Evolutionary conservation across 768 basidiomycete genomes (phyloP).

Genomic region (Tricholoma sp.): DNA sequence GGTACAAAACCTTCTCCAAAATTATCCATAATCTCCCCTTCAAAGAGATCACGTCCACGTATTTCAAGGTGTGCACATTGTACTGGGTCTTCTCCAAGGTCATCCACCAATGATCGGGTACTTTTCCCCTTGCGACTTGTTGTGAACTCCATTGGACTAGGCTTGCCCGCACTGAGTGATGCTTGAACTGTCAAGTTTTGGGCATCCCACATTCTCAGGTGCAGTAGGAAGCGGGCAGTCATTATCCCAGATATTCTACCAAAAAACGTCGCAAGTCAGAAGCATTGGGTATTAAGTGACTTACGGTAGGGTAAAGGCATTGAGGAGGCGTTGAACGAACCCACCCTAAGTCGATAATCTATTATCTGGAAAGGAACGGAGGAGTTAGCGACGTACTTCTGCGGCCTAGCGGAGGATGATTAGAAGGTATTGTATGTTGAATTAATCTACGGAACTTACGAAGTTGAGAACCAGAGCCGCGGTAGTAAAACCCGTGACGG

Average conservation of each 20-base stretch:
- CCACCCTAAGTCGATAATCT: not conserved
- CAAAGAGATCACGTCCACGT: not conserved
- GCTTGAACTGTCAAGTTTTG: slow-evolving; percentile 6
- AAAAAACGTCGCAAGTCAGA: not conserved
- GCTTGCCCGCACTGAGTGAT: not conserved
- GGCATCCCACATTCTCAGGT: slow-evolving; percentile 12
- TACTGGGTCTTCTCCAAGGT: not conserved
- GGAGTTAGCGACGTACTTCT: not conserved
- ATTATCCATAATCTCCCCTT: not conserved
- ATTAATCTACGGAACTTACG: slow-evolving; percentile 12
- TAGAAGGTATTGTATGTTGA: not conserved
- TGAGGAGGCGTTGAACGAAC: not conserved
- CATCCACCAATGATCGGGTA: not conserved
- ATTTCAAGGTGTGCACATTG: not conserved
- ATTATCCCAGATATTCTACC: slow-evolving; percentile 12
- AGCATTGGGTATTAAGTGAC: not conserved
- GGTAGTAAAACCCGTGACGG: slow-evolving; percentile 20
- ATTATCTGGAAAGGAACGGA: not conserved
- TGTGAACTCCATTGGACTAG: slow-evolving; percentile 7
- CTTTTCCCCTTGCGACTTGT: not conserved
- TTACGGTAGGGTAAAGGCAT: slow-evolving; percentile 1
- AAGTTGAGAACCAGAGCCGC: slow-evolving; percentile 20
- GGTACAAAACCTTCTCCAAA: not conserved
- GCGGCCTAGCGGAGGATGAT: not conserved
- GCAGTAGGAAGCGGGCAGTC: slow-evolving; percentile 15